Conservation (phyloP, 108 stramenopile genomes). For the Skeletonema menzelii region DNA sequence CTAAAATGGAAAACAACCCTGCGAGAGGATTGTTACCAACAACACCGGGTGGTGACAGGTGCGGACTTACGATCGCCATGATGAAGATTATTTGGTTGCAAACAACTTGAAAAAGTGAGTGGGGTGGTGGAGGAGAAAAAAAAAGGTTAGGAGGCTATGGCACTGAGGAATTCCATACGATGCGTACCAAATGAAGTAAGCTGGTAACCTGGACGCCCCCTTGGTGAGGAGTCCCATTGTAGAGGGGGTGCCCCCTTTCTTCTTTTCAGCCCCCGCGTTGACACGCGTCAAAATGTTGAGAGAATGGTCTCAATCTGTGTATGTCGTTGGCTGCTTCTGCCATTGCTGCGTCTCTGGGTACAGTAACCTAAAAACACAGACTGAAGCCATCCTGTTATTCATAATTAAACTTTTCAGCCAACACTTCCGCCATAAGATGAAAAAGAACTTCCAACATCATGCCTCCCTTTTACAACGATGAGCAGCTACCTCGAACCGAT, state of each 20-base stretch:
- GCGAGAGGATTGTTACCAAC: slow-evolving; percentile 26
- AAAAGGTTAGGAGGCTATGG: not conserved
- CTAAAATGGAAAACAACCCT: slow-evolving; percentile 10
- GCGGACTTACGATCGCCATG: slow-evolving; percentile 63
- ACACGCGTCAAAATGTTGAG: no score
- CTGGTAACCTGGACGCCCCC: not conserved
- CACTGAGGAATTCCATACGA: not conserved
- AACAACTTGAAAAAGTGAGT: not conserved
- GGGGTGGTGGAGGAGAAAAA: not conserved
- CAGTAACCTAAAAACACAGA: no score
- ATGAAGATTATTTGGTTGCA: slow-evolving; percentile 10
- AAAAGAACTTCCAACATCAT: not conserved
- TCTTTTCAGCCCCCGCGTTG: no score
- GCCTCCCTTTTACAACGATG: not conserved
- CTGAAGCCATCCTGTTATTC: no score
- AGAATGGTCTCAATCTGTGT: no score
- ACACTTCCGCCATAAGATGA: not conserved
- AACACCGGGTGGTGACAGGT: slow-evolving; percentile 31
- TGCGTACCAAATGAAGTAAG: not conserved
- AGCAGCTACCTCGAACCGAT: not conserved
- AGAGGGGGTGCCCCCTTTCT: no score
- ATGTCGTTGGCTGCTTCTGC: no score
- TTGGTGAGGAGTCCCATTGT: not conserved
- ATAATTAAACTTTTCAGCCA: no score
- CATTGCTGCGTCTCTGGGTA: no score